Base-by-base conservation (phyloP, 2,329 filamentous ascomycete genomes). In the Trichophyton verrucosum region DNA sequence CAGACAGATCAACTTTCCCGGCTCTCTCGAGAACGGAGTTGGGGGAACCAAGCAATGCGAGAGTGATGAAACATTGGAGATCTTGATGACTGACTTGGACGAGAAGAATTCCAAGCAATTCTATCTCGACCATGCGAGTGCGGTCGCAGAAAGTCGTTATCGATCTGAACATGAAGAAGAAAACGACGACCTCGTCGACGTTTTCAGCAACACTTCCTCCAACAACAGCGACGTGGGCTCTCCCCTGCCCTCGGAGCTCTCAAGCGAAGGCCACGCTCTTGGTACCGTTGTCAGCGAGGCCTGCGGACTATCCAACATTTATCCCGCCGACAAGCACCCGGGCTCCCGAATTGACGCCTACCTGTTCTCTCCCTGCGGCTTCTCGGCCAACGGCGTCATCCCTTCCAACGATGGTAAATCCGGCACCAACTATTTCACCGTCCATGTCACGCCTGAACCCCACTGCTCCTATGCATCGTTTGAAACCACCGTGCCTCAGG, bases 381-480 rank as follows among this genome's bases (percentile, higher is more conserved):
- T 96, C 76, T 96, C 91, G 5, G 94, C 94, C 73, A 99, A 99
- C 70, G 94, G 91, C 59, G 91, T 99, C 20, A 83, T 99, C 47
- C 94, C 94, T 5, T 86, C 90, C 57, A 85, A 89, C 0, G 77
- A 82, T 13, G 77, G 79, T 62, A 70, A 70, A 22, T 70, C 76
- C 38, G 78, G 75, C 63, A 87, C 84, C 46, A 91, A 97, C 76
- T 99, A 99, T 78, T 99, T 96, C 76, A 99, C 92, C 0, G 94
- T 99, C 24, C 94, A 99, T 71, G 94, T 99, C 66, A 99, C 94
- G 0, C 94, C 94, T 0, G 94, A 99, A 80, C 90, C 92, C 13
- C 86, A 96, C 69, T 99, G 92, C 79, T 96, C 91, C 3, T 99
- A 95, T 73, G 94, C 94, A 40, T 96, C 91, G 1, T 99, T 99